These are phyloP conservation scores for Quercus mongolica DNA, from an alignment of 306 rosid species.

Conservation along the genomic window DNA sequence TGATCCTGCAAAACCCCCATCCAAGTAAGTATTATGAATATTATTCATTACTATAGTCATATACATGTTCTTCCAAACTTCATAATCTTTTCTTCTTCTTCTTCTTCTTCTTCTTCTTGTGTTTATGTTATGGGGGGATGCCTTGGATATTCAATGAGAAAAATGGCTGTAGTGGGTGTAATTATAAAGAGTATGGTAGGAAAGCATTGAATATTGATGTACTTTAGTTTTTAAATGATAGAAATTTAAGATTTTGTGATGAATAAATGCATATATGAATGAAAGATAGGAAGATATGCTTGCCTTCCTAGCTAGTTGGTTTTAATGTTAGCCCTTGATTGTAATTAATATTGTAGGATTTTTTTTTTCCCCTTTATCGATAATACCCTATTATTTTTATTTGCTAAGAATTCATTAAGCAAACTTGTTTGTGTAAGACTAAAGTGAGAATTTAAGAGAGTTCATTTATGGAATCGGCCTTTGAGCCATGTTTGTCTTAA, in stretches of 20 bases:
- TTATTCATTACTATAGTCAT: neutral
- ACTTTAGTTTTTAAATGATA: too few species aligned
- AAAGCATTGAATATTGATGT: too few species aligned
- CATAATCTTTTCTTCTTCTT: too few species aligned
- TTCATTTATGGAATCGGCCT: neutral
- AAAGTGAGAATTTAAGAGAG: neutral
- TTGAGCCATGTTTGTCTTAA: neutral
- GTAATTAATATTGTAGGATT: neutral
- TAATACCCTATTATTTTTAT: neutral
- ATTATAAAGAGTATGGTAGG: too few species aligned
- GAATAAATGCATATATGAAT: neutral
- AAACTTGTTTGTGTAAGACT: neutral
- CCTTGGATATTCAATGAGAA: too few species aligned
- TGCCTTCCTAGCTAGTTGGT: too few species aligned
- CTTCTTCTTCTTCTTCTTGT: neutral
- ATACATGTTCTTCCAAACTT: neutral
- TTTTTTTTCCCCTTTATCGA: neutral
- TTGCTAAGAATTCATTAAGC: neutral
- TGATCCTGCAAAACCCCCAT: slow-evolving; percentile 51
- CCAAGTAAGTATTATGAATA: slow-evolving; percentile 59
- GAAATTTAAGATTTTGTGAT: too few species aligned
- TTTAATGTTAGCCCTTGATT: neutral
- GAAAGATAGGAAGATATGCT: neutral
- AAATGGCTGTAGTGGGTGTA: too few species aligned
- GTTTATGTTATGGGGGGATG: neutral